Evolutionary conservation across 2,329 filamentous ascomycete species (phyloP).

Genomic region (Byssoonygena ceratinophila): DNA sequence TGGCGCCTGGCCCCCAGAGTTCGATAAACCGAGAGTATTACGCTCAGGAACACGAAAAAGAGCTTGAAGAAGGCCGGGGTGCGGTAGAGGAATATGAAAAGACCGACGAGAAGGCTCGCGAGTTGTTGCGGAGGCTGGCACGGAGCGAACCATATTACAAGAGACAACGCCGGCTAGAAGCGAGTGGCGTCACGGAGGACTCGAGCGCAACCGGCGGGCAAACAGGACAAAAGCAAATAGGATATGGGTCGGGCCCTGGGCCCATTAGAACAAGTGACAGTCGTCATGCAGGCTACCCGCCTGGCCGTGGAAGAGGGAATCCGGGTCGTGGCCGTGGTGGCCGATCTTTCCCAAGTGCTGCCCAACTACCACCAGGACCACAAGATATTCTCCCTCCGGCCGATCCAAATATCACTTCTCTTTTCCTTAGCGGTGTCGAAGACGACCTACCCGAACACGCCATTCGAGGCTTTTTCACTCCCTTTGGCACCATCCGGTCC

Average conservation of each 20-base stretch:
- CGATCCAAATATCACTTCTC: slow-evolving; percentile 77
- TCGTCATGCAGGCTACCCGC: slow-evolving; percentile 39
- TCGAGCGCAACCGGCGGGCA: slow-evolving; percentile 17
- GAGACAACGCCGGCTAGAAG: slow-evolving; percentile 66
- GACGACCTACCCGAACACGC: slow-evolving; percentile 92
- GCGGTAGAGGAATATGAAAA: slow-evolving; percentile 87
- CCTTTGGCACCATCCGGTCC: slow-evolving; percentile 80
- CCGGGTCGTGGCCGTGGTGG: slow-evolving; percentile 42
- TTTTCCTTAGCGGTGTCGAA: slow-evolving; percentile 91
- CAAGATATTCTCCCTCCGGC: slow-evolving; percentile 77
- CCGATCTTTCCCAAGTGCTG: slow-evolving; percentile 56
- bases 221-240: slow-evolving; percentile 37
- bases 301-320: slow-evolving; percentile 35
- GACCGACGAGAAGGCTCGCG: slow-evolving; percentile 90
- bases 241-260: slow-evolving; percentile 49
- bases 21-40: slow-evolving; percentile 96
- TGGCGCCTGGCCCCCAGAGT: slow-evolving; percentile 82
- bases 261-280: slow-evolving; percentile 61
- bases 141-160: slow-evolving; percentile 93
- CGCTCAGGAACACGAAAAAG: slow-evolving; percentile 90
- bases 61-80: slow-evolving; percentile 82
- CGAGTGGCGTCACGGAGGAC: slow-evolving; percentile 36
- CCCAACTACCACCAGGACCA: slow-evolving; percentile 66
- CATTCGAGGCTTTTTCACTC: slow-evolving; percentile 78
- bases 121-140: slow-evolving; percentile 72